phyloP scores from a whole-genome alignment of 345 rosid species.

The Eutrema japonicum region DNA sequence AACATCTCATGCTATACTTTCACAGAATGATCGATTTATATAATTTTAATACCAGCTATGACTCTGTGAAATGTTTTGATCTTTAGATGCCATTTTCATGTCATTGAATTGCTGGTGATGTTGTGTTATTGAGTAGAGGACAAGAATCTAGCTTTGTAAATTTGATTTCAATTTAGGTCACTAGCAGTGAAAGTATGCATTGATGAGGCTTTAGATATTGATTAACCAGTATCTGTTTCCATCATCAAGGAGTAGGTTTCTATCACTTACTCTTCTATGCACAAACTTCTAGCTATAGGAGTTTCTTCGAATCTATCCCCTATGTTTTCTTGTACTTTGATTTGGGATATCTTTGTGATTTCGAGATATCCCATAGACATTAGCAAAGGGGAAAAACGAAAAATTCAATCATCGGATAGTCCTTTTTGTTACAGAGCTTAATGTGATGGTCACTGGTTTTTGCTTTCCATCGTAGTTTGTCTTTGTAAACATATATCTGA shows the following conservation, averaged over 20 bases:
- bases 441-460: not conserved
- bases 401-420: not conserved
- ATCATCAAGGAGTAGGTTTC: slow-evolving; percentile 15
- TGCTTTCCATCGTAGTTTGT: not conserved
- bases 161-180: not conserved
- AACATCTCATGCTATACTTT: slow-evolving; percentile 10
- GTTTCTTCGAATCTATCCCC: not conserved
- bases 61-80: slow-evolving; percentile 11
- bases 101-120: not conserved
- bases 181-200: slow-evolving; percentile 13
- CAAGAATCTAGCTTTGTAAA: slow-evolving; percentile 6
- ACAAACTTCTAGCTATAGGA: not conserved
- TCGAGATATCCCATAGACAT: not conserved
- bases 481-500: slow-evolving; percentile 12
- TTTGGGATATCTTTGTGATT: not conserved
- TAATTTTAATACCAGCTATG: not conserved
- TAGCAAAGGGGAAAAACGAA: not conserved
- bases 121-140: slow-evolving; percentile 17
- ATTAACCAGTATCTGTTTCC: not conserved
- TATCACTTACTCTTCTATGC: not conserved
- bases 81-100: not conserved
- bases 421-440: not conserved
- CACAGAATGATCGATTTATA: not conserved
- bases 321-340: slow-evolving; percentile 1
- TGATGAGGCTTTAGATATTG: not conserved